Conservation (phyloP, 2,329 filamentous ascomycete genomes). For the Xylaria polymorpha region DNA sequence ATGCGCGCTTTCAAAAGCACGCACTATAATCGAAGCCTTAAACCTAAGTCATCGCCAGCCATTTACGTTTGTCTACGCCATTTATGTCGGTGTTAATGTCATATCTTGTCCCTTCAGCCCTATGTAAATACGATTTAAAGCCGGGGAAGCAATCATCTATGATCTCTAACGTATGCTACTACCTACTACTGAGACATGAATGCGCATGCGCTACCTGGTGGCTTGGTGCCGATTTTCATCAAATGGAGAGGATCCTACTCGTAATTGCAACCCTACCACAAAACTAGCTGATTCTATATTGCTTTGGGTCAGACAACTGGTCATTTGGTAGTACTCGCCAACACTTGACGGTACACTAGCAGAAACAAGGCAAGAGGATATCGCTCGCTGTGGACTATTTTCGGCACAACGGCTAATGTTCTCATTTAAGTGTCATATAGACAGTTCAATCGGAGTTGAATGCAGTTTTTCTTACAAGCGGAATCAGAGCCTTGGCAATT, state of each 20-base stretch:
- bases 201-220: background rate
- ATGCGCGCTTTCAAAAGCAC: too few relatives aligned
- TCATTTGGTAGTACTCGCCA: conserved; percentile 11
- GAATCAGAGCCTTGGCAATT: background rate
- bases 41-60: background rate
- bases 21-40: background rate
- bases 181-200: background rate
- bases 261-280: conserved; percentile 1
- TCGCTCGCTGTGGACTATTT: background rate
- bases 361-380: background rate
- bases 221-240: background rate
- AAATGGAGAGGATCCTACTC: background rate
- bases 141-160: background rate
- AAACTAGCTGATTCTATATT: background rate
- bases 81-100: background rate
- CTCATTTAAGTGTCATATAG: conserved; percentile 5
- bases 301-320: conserved; percentile 8
- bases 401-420: conserved; percentile 15
- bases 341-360: background rate
- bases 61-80: background rate
- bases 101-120: background rate
- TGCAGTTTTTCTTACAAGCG: background rate
- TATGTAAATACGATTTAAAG: background rate
- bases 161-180: too few relatives aligned
- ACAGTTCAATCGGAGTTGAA: background rate